A percentile compares a stretch with the other conserved stretches of the same genome.
Evolutionary conservation across 2,329 filamentous ascomycete species (phyloP).

Genomic region (Scolecobasidium constrictum): DNA sequence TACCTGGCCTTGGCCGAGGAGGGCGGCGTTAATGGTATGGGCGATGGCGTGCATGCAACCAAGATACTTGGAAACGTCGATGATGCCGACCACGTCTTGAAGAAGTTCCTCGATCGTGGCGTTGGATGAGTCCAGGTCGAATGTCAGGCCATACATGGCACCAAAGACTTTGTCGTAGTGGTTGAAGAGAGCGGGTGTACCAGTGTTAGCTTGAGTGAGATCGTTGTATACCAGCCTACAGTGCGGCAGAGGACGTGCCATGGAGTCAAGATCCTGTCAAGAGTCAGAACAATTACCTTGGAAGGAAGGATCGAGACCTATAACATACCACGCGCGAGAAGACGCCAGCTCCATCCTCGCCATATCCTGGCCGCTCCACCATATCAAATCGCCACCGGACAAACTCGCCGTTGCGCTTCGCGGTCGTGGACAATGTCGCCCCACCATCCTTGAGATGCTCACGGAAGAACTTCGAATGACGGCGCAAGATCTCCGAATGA

Average conservation of each 20-base stretch:
- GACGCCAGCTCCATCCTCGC: slow-evolving; percentile 15
- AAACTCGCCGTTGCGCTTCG: slow-evolving; percentile 17
- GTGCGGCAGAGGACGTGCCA: too few species aligned
- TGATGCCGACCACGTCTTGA: slow-evolving; percentile 27
- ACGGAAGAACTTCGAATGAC: slow-evolving; percentile 19
- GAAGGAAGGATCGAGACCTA: too few species aligned
- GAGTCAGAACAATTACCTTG: too few species aligned
- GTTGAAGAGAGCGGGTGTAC: not conserved
- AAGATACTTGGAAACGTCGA: slow-evolving; percentile 36
- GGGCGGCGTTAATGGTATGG: slow-evolving; percentile 34
- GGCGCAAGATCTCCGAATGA: slow-evolving; percentile 21
- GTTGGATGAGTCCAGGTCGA: not conserved
- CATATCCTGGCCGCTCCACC: slow-evolving; percentile 13
- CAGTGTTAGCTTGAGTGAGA: not conserved
- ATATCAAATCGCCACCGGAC: slow-evolving; percentile 24
- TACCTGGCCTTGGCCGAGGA: slow-evolving; percentile 35
- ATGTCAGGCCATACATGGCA: slow-evolving; percentile 4
- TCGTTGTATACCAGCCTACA: too few species aligned
- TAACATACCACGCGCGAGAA: slow-evolving; percentile 20
- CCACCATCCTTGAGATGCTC: slow-evolving; percentile 20
- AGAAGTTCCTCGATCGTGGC: slow-evolving; percentile 25
- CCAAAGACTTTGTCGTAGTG: not conserved
- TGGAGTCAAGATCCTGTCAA: too few species aligned
- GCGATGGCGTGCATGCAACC: slow-evolving; percentile 31
- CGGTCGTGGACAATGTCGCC: slow-evolving; percentile 17